Percentiles rank a stretch among this genome's conserved stretches.
Evolutionary conservation across 768 basidiomycete genomes (phyloP).

Genomic region (Tricholoma sp.): DNA sequence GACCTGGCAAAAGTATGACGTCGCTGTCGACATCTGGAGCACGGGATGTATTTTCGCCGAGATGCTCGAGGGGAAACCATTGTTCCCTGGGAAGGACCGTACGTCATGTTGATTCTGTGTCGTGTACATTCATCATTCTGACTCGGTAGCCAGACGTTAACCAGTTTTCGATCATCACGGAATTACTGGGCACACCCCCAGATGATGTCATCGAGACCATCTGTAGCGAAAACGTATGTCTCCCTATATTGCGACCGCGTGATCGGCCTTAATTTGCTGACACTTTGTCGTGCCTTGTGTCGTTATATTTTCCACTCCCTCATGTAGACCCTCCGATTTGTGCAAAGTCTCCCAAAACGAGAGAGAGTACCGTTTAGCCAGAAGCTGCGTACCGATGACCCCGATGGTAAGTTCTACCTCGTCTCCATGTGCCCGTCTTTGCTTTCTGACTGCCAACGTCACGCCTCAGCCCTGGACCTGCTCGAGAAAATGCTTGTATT

Average conservation of each 20-base stretch:
- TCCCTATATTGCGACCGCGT: slow-evolving; percentile 6
- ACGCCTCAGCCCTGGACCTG: slow-evolving; percentile 73
- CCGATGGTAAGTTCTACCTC: slow-evolving; percentile 55
- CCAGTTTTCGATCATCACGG: slow-evolving; percentile 99
- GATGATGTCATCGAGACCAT: slow-evolving; percentile 99
- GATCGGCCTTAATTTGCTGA: background rate
- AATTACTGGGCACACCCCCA: slow-evolving; percentile 95
- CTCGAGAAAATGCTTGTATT: slow-evolving; percentile 99
- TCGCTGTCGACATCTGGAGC: slow-evolving; percentile 99
- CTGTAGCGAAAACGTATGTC: slow-evolving; percentile 88
- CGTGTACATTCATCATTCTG: slow-evolving; percentile 5
- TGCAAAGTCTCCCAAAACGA: slow-evolving; percentile 95
- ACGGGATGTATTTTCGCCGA: slow-evolving; percentile 99
- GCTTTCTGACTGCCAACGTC: slow-evolving; percentile 3
- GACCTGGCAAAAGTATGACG: slow-evolving; percentile 99
- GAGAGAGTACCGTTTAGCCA: slow-evolving; percentile 93
- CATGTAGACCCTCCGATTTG: slow-evolving; percentile 91
- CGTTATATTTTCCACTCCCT: slow-evolving; percentile 7
- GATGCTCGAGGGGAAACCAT: slow-evolving; percentile 97
- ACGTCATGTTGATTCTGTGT: slow-evolving; percentile 36
- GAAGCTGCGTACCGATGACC: slow-evolving; percentile 85
- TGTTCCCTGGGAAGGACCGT: slow-evolving; percentile 99
- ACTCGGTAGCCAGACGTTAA: slow-evolving; percentile 74
- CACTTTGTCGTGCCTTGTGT: slow-evolving; percentile 1
- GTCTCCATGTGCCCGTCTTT: no score